phyloP scores from a whole-genome alignment of 805 yeast genomes.

The Kodamaea hsintzibuensis region DNA sequence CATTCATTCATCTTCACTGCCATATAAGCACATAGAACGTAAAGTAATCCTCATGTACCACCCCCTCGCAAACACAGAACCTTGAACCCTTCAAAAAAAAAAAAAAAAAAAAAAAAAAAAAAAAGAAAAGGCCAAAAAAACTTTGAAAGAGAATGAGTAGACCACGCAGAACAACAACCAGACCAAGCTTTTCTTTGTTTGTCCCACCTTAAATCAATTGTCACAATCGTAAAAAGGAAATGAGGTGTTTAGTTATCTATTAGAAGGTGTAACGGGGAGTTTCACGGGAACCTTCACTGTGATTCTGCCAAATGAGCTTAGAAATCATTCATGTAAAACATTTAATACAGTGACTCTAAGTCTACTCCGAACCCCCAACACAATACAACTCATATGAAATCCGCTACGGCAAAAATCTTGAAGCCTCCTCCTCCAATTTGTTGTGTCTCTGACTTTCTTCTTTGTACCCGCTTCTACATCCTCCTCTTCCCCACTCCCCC shows the following conservation, averaged over 20 bases:
- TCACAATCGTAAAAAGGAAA: background rate
- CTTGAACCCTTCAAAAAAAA: background rate
- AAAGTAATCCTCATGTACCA: background rate
- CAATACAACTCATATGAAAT: background rate
- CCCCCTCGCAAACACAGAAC: background rate
- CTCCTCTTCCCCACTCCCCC: conserved; percentile 6
- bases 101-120: too few species aligned
- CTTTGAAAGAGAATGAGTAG: background rate
- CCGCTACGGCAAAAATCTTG: background rate
- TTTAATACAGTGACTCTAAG: background rate
- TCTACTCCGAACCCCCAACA: background rate
- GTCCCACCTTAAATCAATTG: background rate
- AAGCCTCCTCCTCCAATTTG: background rate
- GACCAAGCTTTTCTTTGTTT: background rate
- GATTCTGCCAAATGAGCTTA: background rate
- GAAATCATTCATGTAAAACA: background rate
- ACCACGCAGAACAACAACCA: background rate
- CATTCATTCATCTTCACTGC: too few species aligned
- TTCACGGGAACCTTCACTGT: background rate
- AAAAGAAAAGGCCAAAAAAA: background rate
- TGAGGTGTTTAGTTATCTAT: background rate
- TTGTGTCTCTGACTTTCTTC: background rate
- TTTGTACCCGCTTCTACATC: background rate
- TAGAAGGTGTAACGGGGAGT: background rate
- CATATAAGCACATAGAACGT: too few species aligned